A percentile compares a stretch with the other conserved stretches of the same genome.
Conservation (phyloP, 140 eudicot species). For the Senecio squalidus region DNA sequence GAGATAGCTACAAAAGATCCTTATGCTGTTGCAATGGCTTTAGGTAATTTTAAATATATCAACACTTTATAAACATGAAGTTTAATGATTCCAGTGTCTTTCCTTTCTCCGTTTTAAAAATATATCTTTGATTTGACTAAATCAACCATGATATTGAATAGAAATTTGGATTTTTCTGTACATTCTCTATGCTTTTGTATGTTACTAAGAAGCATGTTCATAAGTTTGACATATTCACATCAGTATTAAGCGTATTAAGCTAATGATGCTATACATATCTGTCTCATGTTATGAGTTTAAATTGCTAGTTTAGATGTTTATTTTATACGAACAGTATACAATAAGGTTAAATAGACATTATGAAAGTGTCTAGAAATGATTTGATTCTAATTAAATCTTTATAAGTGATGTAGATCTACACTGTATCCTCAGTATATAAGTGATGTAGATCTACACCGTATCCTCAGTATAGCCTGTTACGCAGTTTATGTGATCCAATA, state of each 20-base stretch:
- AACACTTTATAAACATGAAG: constrained; percentile 5
- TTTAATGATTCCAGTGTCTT: constrained; percentile 3
- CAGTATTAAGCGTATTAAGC: constrained; percentile 1
- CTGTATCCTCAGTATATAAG: background rate
- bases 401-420: background rate
- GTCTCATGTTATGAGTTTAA: background rate
- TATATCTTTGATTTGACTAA: background rate
- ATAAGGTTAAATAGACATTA: constrained; percentile 2
- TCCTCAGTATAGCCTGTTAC: background rate
- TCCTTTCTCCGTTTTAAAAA: background rate
- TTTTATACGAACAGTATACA: background rate
- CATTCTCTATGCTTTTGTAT: background rate
- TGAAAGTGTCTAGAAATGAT: background rate
- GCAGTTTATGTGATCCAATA: constrained; percentile 2
- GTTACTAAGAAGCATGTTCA: constrained; percentile 9
- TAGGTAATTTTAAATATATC: constrained; percentile 46
- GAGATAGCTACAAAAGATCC: constrained; percentile 87
- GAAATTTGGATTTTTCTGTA: constrained; percentile 3
- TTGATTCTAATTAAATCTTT: too few species aligned
- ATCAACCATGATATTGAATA: background rate
- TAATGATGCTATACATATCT: background rate
- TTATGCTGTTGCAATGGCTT: constrained; percentile 92
- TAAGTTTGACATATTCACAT: constrained; percentile 3
- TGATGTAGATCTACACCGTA: background rate
- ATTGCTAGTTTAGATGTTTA: background rate